Percentiles rank a stretch among this genome's conserved stretches.
phyloP scores from a whole-genome alignment of 805 yeast species.

The Tetrapisispora namnaoensis region DNA sequence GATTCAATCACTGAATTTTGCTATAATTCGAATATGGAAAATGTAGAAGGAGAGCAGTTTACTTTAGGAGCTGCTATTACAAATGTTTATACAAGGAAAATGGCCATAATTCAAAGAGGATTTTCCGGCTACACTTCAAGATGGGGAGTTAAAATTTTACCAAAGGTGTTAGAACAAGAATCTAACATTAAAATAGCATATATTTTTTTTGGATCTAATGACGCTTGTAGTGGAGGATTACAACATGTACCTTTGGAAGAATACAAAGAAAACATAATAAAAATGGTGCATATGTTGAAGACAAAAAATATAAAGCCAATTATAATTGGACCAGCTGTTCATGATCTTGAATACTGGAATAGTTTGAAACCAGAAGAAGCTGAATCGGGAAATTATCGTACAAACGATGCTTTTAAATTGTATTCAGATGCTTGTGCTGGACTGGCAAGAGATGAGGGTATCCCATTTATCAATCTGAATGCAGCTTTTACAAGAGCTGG shows the following conservation, averaged over 20 bases:
- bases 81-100: conserved; percentile 43
- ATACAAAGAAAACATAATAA: conserved; percentile 39
- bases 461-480: conserved; percentile 54
- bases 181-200: conserved; percentile 37
- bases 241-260: conserved; percentile 44
- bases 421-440: conserved; percentile 44
- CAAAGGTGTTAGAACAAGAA: conserved; percentile 43
- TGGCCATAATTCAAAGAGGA: conserved; percentile 69
- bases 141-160: conserved; percentile 43
- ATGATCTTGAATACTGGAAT: conserved; percentile 38
- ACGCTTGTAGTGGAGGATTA: conserved; percentile 38
- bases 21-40: conserved; percentile 14
- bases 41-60: conserved; percentile 29
- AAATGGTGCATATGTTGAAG: conserved; percentile 34
- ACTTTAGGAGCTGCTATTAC: conserved; percentile 43
- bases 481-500: conserved; percentile 31
- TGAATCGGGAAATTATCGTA: conserved; percentile 35
- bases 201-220: conserved; percentile 78
- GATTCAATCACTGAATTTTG: conserved; percentile 5
- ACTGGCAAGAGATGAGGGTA: conserved; percentile 35
- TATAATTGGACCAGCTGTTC: conserved; percentile 53
- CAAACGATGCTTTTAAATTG: conserved; percentile 33
- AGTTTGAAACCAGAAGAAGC: conserved; percentile 27
- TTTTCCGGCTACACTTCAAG: conserved; percentile 66
- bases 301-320: conserved; percentile 41